Conservation (phyloP, 805 yeast genomes). For the Kluyveromyces siamensis region DNA sequence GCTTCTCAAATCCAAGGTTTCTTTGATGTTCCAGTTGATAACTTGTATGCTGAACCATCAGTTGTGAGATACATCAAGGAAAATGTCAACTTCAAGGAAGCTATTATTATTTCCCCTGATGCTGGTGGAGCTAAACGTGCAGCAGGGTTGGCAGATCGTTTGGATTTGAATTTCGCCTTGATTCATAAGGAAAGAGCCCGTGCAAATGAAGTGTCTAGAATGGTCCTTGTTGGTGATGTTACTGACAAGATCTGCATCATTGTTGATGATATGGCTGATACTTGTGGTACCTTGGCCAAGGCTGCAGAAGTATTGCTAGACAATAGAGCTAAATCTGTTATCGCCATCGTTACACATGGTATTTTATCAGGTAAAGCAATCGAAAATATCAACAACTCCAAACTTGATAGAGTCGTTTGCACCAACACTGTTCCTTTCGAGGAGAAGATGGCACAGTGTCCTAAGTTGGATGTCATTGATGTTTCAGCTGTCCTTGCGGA, state of each 20-base stretch:
- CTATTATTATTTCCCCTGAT: constrained; percentile 79
- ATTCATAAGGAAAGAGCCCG: constrained; percentile 78
- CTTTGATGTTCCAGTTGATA: constrained; percentile 76
- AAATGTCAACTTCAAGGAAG: constrained; percentile 44
- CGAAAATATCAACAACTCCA: constrained; percentile 58
- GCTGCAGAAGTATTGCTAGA: constrained; percentile 69
- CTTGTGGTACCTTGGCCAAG: constrained; percentile 78
- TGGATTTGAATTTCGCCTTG: constrained; percentile 74
- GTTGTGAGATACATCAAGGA: constrained; percentile 69
- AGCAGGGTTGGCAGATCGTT: constrained; percentile 72
- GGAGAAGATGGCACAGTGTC: constrained; percentile 48
- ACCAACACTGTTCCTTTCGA: constrained; percentile 76
- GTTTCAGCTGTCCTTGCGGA: constrained; percentile 70
- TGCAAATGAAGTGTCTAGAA: constrained; percentile 75
- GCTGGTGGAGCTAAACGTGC: constrained; percentile 90
- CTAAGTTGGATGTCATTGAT: constrained; percentile 56
- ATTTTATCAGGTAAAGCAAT: constrained; percentile 69
- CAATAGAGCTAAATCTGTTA: constrained; percentile 61
- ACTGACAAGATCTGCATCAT: constrained; percentile 64
- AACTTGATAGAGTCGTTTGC: constrained; percentile 61
- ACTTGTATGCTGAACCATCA: constrained; percentile 75
- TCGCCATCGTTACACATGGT: constrained; percentile 81
- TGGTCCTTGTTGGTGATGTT: constrained; percentile 84
- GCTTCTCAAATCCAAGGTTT: constrained; percentile 89
- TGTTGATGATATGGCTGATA: constrained; percentile 86